phyloP scores from a whole-genome alignment of 23 red algal genomes.

The Chondrus crispus region DNA sequence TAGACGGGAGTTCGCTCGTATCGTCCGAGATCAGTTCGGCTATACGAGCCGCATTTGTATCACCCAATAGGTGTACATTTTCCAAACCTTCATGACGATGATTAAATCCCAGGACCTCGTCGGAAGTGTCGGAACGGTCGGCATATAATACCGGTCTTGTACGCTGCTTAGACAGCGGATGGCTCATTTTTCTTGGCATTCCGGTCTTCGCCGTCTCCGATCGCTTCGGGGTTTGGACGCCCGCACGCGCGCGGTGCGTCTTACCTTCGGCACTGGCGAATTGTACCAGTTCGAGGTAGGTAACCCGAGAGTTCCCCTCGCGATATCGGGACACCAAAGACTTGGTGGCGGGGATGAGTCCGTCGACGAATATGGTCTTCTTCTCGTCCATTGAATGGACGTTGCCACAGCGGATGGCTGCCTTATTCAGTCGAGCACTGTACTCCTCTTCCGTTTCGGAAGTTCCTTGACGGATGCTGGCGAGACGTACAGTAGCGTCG shows the following conservation, averaged over 20 bases:
- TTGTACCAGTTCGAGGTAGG: not conserved
- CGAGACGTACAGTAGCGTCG: not conserved
- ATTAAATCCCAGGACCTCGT: no score
- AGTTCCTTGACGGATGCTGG: not conserved
- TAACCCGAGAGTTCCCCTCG: not conserved
- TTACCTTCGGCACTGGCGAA: slow-evolving; percentile 13
- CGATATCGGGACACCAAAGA: not conserved
- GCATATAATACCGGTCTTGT: no score
- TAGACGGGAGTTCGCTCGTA: no score
- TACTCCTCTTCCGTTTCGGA: not conserved
- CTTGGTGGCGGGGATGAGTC: not conserved
- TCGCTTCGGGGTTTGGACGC: not conserved
- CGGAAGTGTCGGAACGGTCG: no score
- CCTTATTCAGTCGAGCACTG: not conserved
- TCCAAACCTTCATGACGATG: no score
- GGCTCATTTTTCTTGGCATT: no score
- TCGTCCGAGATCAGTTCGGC: no score
- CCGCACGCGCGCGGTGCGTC: not conserved
- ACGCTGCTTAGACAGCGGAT: no score
- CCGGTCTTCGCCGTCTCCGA: no score
- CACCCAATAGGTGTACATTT: no score
- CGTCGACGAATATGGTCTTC: not conserved
- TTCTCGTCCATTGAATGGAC: not conserved
- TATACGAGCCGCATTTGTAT: no score
- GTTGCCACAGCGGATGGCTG: not conserved